A percentile compares a stretch with the other conserved stretches of the same genome.
Conservation (phyloP, 2,329 filamentous ascomycete genomes). For the Arthroderma sp. region DNA sequence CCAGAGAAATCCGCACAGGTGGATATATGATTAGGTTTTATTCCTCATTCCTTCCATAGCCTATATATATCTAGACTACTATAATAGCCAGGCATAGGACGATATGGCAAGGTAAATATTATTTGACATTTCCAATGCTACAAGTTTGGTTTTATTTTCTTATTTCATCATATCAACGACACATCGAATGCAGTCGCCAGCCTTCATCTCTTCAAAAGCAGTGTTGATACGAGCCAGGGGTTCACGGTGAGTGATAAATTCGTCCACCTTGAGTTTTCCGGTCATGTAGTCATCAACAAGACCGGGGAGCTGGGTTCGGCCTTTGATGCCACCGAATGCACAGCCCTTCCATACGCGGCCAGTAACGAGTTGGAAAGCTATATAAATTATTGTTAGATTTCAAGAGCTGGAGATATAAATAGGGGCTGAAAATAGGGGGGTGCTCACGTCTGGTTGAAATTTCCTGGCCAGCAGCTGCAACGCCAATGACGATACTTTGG, state of each 20-base stretch:
- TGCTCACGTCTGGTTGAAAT: constrained; percentile 81
- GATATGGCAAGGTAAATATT: too few relatives aligned
- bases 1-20: too few relatives aligned
- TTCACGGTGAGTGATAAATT: constrained; percentile 97
- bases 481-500: constrained; percentile 93
- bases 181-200: constrained; percentile 90
- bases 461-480: constrained; percentile 90
- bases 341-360: constrained; percentile 96
- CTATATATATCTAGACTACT: too few relatives aligned
- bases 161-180: constrained; percentile 55
- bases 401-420: constrained; percentile 6
- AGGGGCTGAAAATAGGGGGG: background rate
- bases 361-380: constrained; percentile 96
- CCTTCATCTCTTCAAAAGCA: constrained; percentile 89
- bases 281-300: constrained; percentile 82
- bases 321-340: constrained; percentile 96
- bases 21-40: too few relatives aligned
- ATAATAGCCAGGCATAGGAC: too few relatives aligned
- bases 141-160: background rate
- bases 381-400: constrained; percentile 1
- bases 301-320: constrained; percentile 75
- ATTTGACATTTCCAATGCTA: background rate
- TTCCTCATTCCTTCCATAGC: too few relatives aligned
- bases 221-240: constrained; percentile 69
- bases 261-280: constrained; percentile 89